Evolutionary conservation across 2,329 filamentous ascomycete genomes (phyloP), one percentile per base, ranked within the genome.

Genomic region (Trichoderma harzianum): DNA sequence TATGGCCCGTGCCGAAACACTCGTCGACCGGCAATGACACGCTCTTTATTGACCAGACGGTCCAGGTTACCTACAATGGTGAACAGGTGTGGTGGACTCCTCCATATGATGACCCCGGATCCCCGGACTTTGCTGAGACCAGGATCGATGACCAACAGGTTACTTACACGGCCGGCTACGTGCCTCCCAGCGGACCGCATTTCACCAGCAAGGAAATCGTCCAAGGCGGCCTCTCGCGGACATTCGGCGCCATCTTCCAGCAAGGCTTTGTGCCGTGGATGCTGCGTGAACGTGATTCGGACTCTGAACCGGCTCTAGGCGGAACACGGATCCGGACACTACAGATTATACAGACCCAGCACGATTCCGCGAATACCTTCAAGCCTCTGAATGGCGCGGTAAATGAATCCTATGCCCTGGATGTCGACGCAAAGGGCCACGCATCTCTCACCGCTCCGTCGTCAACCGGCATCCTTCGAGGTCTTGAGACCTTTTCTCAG

Each of bases 251-350:
- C 71, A 89, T 95, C 70, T 92, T 94, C 80, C 82, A 87, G 30
- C 83, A 91, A 72, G 89, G 88, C 75, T 90, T 95, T 73, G 87
- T 93, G 18, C 93, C 93, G 0, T 96, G 93, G 93, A 94, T 91
- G 82, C 88, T 96, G 70, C 87, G 92, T 74, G 85, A 87, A 28
- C 88, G 91, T 39, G 86, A 90, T 75, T 86, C 87, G 70, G 77
- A 87, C 53, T 92, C 89, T 74, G 92, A 95, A 80, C 93, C 93
- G 0, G 78, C 83, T 8, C 76, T 79, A 26, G 76, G 80, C 36
- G 75, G 67, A 39, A 76, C 86, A 76, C 84, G 79, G 74, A 84
- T 96, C 76, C 86, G 82, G 57, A 84, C 83, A n/a, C 84, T 96
- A 60, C 79, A 83, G 21, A 89, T 96, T 74, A 83, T 83, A 16